Base-by-base conservation (phyloP, 192 early-diverging fungal species). In the Thamnidium elegans region DNA sequence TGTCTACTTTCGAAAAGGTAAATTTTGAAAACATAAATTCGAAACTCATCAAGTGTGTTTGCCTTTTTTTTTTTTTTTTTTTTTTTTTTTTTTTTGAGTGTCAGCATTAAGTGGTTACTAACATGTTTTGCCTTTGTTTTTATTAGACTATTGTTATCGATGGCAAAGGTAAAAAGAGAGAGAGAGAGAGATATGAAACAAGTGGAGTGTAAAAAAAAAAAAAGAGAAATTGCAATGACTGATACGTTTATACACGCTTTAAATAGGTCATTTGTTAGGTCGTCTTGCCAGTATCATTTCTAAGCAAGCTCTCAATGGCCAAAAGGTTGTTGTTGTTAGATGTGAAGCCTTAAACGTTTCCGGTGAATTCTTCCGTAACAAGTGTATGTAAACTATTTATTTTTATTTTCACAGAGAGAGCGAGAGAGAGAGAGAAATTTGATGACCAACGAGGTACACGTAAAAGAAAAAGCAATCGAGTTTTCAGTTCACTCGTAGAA, bases 361-460 rank as follows among this genome's bases (percentile, higher is more conserved):
- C 69, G 97, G 97, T 70, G 86, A 91, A 68, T 98, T 94, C 91
- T 98, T 97, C 91, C 87, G 97, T 76, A 97, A 98, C 94, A 99
- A 99, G 91, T 85, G 91, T 93, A 84, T 83, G 86, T 89, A 50
- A 32, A 36, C 26, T 26, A n/a, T 19, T 19, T 39, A 9, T 39
- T 39, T 39, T 39, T 9, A 9, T 39, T 39, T 9, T 39, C 9
- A 3, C 0, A 39, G 0, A 39, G 36, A 39, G 36, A 9, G 5
- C 9, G 36, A 39, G 2, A 26, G 26, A 26, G 26, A 3, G 26
- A 26, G 26, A 26, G 26, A 3, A 3, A 39, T 39, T 39, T 39
- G 36, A 39, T 39, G 36, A 39, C 36, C 36, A 39, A 39, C 36
- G 36, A 39, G 36, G 4, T 44, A 13, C 0, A 50, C 50, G 31